Evolutionary conservation across 805 yeast species (phyloP).

Genomic region (Nakazawaea pomicola): DNA sequence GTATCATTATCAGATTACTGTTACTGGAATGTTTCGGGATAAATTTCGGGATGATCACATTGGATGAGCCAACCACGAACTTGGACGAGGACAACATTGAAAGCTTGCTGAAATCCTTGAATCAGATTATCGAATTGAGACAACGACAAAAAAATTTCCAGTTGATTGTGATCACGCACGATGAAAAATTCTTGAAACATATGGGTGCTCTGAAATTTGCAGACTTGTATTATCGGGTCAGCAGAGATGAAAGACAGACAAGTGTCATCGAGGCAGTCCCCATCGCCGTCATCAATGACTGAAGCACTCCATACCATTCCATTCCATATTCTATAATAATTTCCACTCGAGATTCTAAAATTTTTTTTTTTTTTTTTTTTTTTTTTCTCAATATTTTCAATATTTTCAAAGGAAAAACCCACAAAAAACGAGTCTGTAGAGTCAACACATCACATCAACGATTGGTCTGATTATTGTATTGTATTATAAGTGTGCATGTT

Average conservation of each 20-base stretch:
- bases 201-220: constrained; percentile 84
- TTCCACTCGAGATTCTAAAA: no score
- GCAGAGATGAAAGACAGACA: constrained; percentile 75
- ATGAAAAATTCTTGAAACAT: constrained; percentile 79
- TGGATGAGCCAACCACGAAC: constrained; percentile 98
- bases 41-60: constrained; percentile 91
- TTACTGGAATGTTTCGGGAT: constrained; percentile 93
- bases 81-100: constrained; percentile 86
- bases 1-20: constrained; percentile 86
- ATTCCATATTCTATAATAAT: not conserved
- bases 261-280: constrained; percentile 49
- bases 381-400: no score
- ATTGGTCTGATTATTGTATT: no score
- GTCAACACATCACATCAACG: no score
- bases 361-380: no score
- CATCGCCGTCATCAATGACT: constrained; percentile 9
- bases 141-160: constrained; percentile 84
- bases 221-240: constrained; percentile 79
- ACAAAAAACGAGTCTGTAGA: no score
- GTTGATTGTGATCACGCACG: constrained; percentile 93
- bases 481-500: no score
- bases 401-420: no score
- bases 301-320: not conserved
- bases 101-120: constrained; percentile 76
- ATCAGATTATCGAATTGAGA: constrained; percentile 69